Conservation (phyloP, 2,329 filamentous ascomycete genomes). For the Rasamsonia emersonii region DNA sequence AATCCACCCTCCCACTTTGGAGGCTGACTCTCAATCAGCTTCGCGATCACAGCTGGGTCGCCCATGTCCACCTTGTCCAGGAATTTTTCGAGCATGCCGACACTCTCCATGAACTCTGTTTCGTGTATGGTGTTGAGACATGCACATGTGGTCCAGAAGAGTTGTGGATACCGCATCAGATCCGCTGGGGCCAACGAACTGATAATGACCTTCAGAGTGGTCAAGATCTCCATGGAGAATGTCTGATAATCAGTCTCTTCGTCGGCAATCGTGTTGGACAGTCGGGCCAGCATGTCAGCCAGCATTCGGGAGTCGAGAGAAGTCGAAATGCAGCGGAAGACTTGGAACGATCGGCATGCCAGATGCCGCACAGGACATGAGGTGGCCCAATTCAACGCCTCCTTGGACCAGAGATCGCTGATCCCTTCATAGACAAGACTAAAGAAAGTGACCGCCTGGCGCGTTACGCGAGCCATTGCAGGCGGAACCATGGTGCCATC, state of each 20-base stretch:
- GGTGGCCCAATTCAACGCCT: constrained; percentile 90
- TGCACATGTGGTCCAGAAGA: constrained; percentile 97
- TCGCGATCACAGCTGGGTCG: constrained; percentile 57
- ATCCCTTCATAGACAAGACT: constrained; percentile 75
- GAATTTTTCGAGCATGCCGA: constrained; percentile 84
- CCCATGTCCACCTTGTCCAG: constrained; percentile 75
- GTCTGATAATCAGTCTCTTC: constrained; percentile 91
- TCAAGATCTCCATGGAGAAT: constrained; percentile 96
- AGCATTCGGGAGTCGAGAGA: constrained; percentile 89
- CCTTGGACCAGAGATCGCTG: constrained; percentile 81
- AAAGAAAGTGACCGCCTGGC: constrained; percentile 77
- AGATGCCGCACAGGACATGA: constrained; percentile 92
- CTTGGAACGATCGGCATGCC: constrained; percentile 93
- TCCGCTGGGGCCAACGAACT: constrained; percentile 70
- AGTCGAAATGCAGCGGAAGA: constrained; percentile 88
- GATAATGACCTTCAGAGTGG: constrained; percentile 86
- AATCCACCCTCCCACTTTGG: constrained; percentile 82
- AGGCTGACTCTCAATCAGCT: constrained; percentile 71
- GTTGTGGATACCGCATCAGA: constrained; percentile 79
- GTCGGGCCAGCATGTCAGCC: constrained; percentile 86
- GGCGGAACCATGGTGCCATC: constrained; percentile 72
- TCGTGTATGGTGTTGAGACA: constrained; percentile 97
- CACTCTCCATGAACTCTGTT: constrained; percentile 80
- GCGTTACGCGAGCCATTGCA: constrained; percentile 77
- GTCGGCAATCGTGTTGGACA: constrained; percentile 95